Base-by-base conservation (phyloP, 306 rosid species). In the Citrullus colocynthis region DNA sequence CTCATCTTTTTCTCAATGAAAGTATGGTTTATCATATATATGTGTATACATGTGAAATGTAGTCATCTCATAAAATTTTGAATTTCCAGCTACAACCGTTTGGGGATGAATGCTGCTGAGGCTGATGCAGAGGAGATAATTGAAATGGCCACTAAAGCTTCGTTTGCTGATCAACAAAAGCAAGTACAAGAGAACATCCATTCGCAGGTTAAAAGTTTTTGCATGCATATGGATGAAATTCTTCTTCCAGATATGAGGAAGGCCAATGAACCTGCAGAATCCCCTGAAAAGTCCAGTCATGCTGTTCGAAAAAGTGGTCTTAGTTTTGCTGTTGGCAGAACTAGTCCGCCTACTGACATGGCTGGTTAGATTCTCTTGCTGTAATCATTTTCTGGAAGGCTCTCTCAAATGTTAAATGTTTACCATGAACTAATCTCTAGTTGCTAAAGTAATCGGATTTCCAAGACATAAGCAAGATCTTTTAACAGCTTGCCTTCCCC, bases 171-270 rank as follows among this genome's bases (percentile, higher is more conserved):
- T 85, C 97, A 95, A 87, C 88, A 87, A 80, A 86, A 72, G 61
- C 93, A 88, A 85, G 93, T 95, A 77, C 97, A 90, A 69, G 97
- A 95, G 82, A 92, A 92, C 84, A 83, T 92, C 81, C 96, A 88
- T 81, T 83, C 82, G 48, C 97, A 92, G 80, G 81, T 92, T 58
- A 85, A 80, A 83, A 67, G 60, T 18, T 90, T 91, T 78, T 88
- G 90, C 84, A 32, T 5, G 17, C 86, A 73, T 75, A 88, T 92
- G 98, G 96, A 92, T 85, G 89, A 84, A 81, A 80, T 95, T 88
- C 96, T 95, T 61, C 87, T 92, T 76, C 88, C 89, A 24, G 83
- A 81, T 58, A 61, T 28, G 18, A 83, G 88, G 60, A 82, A 20
- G n/a, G 30, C 42, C 77, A 86, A 83, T n/a, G 84, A 86, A 78